These are phyloP conservation scores for Psilocybe cubensis DNA, from an alignment of 768 basidiomycete genomes.

Conservation along the genomic window DNA sequence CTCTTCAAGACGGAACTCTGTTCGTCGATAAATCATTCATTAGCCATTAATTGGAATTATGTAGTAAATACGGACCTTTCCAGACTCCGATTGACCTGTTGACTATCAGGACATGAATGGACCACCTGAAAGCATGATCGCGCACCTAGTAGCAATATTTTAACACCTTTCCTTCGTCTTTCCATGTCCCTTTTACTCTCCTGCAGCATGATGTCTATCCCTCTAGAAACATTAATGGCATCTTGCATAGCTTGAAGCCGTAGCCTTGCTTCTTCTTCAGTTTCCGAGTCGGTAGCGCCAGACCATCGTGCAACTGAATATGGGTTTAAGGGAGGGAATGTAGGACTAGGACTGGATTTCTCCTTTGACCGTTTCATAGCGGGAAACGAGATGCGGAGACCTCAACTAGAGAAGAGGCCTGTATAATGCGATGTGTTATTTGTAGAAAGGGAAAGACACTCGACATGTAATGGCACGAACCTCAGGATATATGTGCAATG, in stretches of 20 bases:
- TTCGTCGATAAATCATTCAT: not conserved
- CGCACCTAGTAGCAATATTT: constrained; percentile 59
- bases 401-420: not conserved
- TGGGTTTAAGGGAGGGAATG: constrained; percentile 26
- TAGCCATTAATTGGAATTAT: not conserved
- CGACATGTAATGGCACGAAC: not conserved
- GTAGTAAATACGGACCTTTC: constrained; percentile 40
- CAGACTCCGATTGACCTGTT: constrained; percentile 63
- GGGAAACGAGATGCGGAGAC: not conserved
- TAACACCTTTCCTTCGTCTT: constrained; percentile 52
- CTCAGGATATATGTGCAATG: constrained; percentile 4
- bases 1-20: constrained; percentile 57
- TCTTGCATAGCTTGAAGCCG: constrained; percentile 41
- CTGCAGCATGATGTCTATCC: constrained; percentile 52
- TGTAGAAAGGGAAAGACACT: not conserved
- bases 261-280: constrained; percentile 33
- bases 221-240: constrained; percentile 44
- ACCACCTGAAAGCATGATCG: not conserved
- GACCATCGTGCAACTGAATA: constrained; percentile 27
- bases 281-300: constrained; percentile 32
- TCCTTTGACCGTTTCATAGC: constrained; percentile 21
- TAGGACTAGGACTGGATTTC: constrained; percentile 2
- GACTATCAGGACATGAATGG: not conserved
- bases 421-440: no score
- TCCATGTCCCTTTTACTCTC: constrained; percentile 51